Evolutionary conservation across 495 filamentous ascomycete species (phyloP).

Genomic region (Hyaloscypha finlandica): DNA sequence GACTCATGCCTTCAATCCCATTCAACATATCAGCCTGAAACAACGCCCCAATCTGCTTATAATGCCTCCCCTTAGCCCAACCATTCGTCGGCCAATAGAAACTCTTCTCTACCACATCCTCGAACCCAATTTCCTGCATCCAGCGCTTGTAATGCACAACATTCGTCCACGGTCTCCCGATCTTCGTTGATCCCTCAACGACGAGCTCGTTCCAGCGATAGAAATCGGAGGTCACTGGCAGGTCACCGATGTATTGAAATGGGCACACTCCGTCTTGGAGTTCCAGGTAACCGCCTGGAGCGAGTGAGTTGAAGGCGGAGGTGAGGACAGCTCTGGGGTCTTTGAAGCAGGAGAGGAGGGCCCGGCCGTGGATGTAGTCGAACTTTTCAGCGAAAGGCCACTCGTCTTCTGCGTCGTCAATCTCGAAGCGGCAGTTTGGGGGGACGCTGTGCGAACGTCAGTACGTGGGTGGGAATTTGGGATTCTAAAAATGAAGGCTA

Average conservation of each 20-base stretch:
- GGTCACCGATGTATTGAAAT: constrained; percentile 39
- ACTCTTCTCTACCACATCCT: constrained; percentile 22
- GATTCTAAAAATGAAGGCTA: background rate
- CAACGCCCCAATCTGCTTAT: constrained; percentile 33
- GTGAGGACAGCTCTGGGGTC: constrained; percentile 8
- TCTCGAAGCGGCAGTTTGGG: constrained; percentile 37
- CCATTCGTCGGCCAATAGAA: constrained; percentile 20
- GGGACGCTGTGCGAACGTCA: constrained; percentile 17
- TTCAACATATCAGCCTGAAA: constrained; percentile 40
- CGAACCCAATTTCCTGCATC: constrained; percentile 51
- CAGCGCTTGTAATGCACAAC: constrained; percentile 33
- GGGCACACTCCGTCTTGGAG: constrained; percentile 40
- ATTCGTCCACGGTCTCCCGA: constrained; percentile 17
- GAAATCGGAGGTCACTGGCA: constrained; percentile 24
- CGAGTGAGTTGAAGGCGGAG: constrained; percentile 27
- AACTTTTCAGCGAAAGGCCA: constrained; percentile 36
- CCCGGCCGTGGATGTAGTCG: constrained; percentile 36
- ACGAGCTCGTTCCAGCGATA: constrained; percentile 36
- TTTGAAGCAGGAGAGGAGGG: constrained; percentile 20
- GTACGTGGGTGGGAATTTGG: background rate
- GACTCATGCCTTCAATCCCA: constrained; percentile 17
- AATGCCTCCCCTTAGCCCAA: constrained; percentile 19
- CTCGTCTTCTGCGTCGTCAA: constrained; percentile 38
- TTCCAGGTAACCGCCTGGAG: constrained; percentile 52
- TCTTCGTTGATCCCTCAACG: constrained; percentile 30